Evolutionary conservation across 2,329 filamentous ascomycete species (phyloP), one percentile per base, ranked within the genome.

Genomic region (Dothistroma septosporum): DNA sequence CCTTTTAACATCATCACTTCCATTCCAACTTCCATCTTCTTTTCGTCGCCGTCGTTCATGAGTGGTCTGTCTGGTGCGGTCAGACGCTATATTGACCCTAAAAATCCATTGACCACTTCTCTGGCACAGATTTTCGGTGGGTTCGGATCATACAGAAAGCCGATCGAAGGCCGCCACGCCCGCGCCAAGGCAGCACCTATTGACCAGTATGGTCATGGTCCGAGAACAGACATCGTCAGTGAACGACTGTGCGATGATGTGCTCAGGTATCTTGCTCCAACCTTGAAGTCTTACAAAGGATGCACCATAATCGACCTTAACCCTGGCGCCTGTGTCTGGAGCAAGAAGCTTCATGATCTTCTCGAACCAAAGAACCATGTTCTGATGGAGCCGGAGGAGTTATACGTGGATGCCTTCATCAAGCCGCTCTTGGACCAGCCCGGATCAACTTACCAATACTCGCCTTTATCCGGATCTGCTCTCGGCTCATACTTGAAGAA

Each of bases 301-400:
- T 92, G 92, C 76, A 92, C 96, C 69, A 82, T 97, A 49, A 79
- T 99, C 68, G 93, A 97, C 72, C 79, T 96, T 59, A 91, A 92
- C 73, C 93, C 93, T 0, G 92, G 92, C 14, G 78, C 78, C 0
- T 91, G 92, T 9, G 57, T 96, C 2, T 94, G 89, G 85, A 96
- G 92, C 35, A 79, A 80, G 31, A 90, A 88, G 69, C 79, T 97
- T 0, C 86, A 96, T 72, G 81, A 90, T 0, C 77, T 83, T 50
- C 79, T 99, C 8, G 78, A 91, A 69, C 93, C 93, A 4, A 86
- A 91, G 60, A 87, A 85, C 5, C 94, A 99, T 77, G 78, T 97
- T 49, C 80, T 99, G 47, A 81, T 97, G 75, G 92, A 53, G 70
- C 86, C 87, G 2, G 83, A 90, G 35, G 73, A 76, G 2, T 75